Conservation (phyloP, 1,139 yeast species). For the Taphrina confusa region DNA sequence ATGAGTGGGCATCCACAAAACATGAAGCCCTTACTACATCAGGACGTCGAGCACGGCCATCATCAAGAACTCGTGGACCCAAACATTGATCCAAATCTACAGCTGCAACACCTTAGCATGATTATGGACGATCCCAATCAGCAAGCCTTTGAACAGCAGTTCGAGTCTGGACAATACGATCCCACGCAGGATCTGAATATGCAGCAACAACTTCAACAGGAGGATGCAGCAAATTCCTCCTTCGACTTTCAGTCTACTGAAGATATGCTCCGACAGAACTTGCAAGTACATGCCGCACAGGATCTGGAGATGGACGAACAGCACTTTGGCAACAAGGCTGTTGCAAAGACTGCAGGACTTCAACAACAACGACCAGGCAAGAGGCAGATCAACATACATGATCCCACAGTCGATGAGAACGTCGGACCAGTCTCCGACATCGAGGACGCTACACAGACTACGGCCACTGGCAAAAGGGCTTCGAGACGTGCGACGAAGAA, state of each 20-base stretch:
- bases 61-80: constrained; percentile 8
- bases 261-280: constrained; percentile 13
- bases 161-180: not conserved
- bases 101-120: constrained; percentile 9
- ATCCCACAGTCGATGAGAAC: constrained; percentile 15
- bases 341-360: not conserved
- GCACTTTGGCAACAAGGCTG: not conserved
- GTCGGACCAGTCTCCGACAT: constrained; percentile 22
- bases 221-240: not conserved
- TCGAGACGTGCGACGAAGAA: not conserved
- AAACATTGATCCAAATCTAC: constrained; percentile 18
- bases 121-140: not conserved
- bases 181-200: constrained; percentile 3
- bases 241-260: constrained; percentile 3
- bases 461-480: not conserved
- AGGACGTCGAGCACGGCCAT: not conserved
- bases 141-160: constrained; percentile 18
- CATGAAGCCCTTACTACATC: not conserved
- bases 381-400: constrained; percentile 16
- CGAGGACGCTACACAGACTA: constrained; percentile 12
- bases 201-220: constrained; percentile 17
- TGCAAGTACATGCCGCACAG: constrained; percentile 4
- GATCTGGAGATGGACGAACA: constrained; percentile 1
- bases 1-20: not conserved
- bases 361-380: not conserved